Conservation (phyloP, 78 protist genomes). For the Dictyostelium citrinum region DNA sequence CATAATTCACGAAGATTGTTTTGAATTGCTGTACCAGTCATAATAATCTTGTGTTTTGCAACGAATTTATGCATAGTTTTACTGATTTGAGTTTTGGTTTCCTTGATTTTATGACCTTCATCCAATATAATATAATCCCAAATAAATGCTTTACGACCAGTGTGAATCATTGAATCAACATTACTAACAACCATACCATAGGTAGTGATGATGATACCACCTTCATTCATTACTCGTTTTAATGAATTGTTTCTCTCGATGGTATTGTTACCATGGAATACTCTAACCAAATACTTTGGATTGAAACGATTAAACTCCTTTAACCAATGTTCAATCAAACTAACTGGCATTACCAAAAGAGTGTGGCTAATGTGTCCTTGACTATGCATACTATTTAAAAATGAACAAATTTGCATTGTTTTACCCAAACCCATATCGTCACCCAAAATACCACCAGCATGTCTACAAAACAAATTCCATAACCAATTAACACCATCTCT, state of each 20-base stretch:
- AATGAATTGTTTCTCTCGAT: slow-evolving; percentile 4
- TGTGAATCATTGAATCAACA: background rate
- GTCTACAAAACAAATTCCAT: slow-evolving; percentile 37
- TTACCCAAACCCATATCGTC: slow-evolving; percentile 91
- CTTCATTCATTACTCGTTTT: background rate
- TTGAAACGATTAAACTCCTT: slow-evolving; percentile 25
- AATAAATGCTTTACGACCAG: background rate
- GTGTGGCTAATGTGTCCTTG: background rate
- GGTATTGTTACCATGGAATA: slow-evolving; percentile 19
- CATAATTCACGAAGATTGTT: slow-evolving; percentile 89
- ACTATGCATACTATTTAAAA: slow-evolving; percentile 19
- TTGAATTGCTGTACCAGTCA: slow-evolving; percentile 92
- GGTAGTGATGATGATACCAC: slow-evolving; percentile 80
- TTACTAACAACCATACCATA: slow-evolving; percentile 74
- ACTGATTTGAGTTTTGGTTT: slow-evolving; percentile 52
- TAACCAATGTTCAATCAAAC: slow-evolving; percentile 63
- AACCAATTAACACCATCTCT: slow-evolving; percentile 74
- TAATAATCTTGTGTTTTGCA: slow-evolving; percentile 60
- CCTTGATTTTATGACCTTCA: slow-evolving; percentile 75
- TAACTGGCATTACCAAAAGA: slow-evolving; percentile 62
- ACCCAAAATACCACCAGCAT: slow-evolving; percentile 72
- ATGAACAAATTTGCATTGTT: slow-evolving; percentile 78
- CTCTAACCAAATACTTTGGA: slow-evolving; percentile 3
- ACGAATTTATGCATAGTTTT: slow-evolving; percentile 30
- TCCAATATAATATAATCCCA: slow-evolving; percentile 76